Percentiles rank a stretch among this genome's conserved stretches.
Conservation (phyloP, 805 yeast species). For the Cyberlindnera maclurae region DNA sequence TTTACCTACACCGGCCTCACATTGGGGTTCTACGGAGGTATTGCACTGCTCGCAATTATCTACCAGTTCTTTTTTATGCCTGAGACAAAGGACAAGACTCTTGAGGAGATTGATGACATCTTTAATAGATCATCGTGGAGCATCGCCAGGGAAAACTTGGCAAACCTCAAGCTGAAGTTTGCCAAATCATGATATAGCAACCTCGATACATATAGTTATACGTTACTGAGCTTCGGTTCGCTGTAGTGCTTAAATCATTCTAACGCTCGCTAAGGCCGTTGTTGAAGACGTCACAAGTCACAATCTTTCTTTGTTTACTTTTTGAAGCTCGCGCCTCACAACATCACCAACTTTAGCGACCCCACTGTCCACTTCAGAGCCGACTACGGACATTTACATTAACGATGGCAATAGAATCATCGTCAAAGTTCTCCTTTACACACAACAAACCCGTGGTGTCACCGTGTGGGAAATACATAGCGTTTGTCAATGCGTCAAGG, state of each 20-base stretch:
- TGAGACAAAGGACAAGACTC: slow-evolving; percentile 63
- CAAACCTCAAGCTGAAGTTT: slow-evolving; percentile 3
- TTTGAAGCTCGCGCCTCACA: too few species aligned
- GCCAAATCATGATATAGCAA: too few species aligned
- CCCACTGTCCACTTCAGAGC: too few species aligned
- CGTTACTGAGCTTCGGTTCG: too few species aligned
- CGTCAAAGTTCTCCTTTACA: slow-evolving; percentile 3
- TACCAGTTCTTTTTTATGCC: slow-evolving; percentile 56
- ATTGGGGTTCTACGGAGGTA: slow-evolving; percentile 62
- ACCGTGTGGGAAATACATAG: slow-evolving; percentile 12
- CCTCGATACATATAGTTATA: too few species aligned
- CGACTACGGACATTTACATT: too few species aligned
- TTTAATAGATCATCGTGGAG: slow-evolving; percentile 41
- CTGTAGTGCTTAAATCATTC: too few species aligned
- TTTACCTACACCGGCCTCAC: slow-evolving; percentile 58
- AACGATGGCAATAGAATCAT: not conserved
- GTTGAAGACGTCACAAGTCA: too few species aligned
- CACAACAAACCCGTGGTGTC: slow-evolving; percentile 8
- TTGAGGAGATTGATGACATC: slow-evolving; percentile 65
- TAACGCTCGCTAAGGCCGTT: too few species aligned
- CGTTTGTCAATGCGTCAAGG: slow-evolving; percentile 9
- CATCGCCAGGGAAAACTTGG: slow-evolving; percentile 26
- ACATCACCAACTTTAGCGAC: too few species aligned
- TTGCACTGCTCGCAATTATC: slow-evolving; percentile 49
- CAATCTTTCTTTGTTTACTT: too few species aligned